Conservation (phyloP, 192 early-diverging fungal genomes). For the Chytriomyces sp. region DNA sequence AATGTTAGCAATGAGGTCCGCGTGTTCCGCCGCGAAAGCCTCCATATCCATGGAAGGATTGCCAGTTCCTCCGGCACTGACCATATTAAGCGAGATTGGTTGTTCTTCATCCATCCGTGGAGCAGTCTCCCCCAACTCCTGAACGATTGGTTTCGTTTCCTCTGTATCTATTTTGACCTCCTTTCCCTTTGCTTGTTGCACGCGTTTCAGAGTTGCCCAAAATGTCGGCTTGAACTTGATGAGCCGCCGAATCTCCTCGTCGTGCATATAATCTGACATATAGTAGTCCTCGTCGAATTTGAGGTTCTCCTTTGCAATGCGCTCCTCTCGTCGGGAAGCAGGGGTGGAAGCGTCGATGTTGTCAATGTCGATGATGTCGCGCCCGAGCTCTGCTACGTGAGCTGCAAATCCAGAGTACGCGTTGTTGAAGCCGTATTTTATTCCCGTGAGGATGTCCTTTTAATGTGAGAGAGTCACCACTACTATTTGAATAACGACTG, state of each 20-base stretch:
- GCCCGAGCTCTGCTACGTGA: slow-evolving; percentile 56
- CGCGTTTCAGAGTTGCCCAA: slow-evolving; percentile 62
- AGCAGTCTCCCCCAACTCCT: not conserved
- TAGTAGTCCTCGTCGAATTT: slow-evolving; percentile 95
- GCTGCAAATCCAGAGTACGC: slow-evolving; percentile 76
- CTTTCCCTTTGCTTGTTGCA: slow-evolving; percentile 54
- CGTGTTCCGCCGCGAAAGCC: slow-evolving; percentile 7
- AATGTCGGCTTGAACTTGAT: slow-evolving; percentile 72
- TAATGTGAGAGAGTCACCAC: not conserved
- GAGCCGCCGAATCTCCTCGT: slow-evolving; percentile 82
- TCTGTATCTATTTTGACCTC: not conserved
- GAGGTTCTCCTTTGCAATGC: slow-evolving; percentile 72
- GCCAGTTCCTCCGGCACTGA: slow-evolving; percentile 26
- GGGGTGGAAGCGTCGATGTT: slow-evolving; percentile 53
- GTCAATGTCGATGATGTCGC: slow-evolving; percentile 54
- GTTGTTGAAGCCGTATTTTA: slow-evolving; percentile 90
- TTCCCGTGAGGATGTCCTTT: slow-evolving; percentile 41
- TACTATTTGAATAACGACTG: not conserved
- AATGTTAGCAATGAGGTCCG: not conserved
- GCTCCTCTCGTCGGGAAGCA: slow-evolving; percentile 55
- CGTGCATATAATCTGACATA: slow-evolving; percentile 81
- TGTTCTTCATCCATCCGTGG: slow-evolving; percentile 16
- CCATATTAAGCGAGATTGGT: slow-evolving; percentile 23
- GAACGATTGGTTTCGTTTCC: not conserved
- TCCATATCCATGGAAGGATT: slow-evolving; percentile 16